Evolutionary conservation across 257 asterid genomes (phyloP), one percentile per base, ranked within the genome.

Genomic region (Leonotis leonurus): DNA sequence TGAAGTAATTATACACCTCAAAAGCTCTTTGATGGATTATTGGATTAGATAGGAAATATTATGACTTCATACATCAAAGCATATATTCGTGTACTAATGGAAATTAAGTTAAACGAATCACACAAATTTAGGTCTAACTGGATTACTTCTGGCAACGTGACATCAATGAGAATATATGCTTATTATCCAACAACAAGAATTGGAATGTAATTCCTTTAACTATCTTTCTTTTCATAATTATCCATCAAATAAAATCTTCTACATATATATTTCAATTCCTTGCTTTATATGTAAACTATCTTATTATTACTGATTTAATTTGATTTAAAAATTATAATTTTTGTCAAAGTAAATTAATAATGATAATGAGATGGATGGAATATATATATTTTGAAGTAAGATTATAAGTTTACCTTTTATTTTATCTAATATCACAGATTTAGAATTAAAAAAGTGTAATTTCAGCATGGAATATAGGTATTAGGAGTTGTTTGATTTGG

Each of bases 101-200:
- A 50, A 40, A 50, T 7, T 17, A 27, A 43, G 50, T 44, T n/a
- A n/a, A n/a, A n/a, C n/a, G 6, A 4, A 13, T 13, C 2, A 5
- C 13, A 56, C 6, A 21, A 20, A 1, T 9, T 20, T 20, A 24
- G 0, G 41, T 55, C 29, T 62, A 61, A 39, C 46, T 27, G 6
- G 29, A 48, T 39, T 54, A 32, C 60, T 56, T 26, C 50, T 39
- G 17, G 68, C 62, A 59, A 48, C 48, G 68, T 60, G 68, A 68
- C 65, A 70, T 56, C 70, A 50, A 60, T 0, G n/a, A 40, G 72
- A 51, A 72, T 51, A 73, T 68, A 56, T 73, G 68, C 71, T 39
- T 50, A 44, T 62, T 52, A 25, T 35, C 53, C 46, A 51, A 49
- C n/a, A n/a, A n/a, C n/a, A n/a, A n/a, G 65, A 62, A 41, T 43